Base-by-base conservation (phyloP, 345 rosid species). In the Eucalyptus coolabah region DNA sequence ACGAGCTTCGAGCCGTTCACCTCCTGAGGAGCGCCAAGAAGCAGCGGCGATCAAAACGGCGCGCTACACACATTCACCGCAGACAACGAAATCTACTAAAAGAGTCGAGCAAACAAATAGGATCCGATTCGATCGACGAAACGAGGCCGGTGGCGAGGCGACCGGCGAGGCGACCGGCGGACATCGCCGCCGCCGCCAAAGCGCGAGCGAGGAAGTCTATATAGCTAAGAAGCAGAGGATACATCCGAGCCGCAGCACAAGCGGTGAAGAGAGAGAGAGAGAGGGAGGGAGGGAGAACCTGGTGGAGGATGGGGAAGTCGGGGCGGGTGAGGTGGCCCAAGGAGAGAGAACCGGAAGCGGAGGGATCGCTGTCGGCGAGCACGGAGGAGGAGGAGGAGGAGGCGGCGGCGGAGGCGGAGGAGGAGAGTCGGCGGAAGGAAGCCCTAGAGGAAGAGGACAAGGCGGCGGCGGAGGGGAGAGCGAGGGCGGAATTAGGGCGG, bases 271-370 rank as follows among this genome's bases (percentile, higher is more conserved):
- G 30, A n/a, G 42, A 14, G 44, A 69, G 28, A 47, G 49, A 45
- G 50, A 47, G 49, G 12, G 56, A 59, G 23, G 19, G 42, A 13
- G 42, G 42, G 90, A 13, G 81, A 51, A 96, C 98, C 98, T 95
- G 98, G 89, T 95, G 98, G 50, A 97, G 98, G 90, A 97, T 95
- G 54, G 95, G 95, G 91, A 97, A 96, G 92, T 97, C 99, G 42
- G 96, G 96, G 9, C 98, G 95, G 91, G 94, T 93, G 65, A 91
- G 86, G 91, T 96, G 98, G 88, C 99, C 99, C 50, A 97, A 96
- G 34, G 99, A 96, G 88, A 92, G 88, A 88, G 95, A 86, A 47
- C 88, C 93, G 60, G 94, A 77, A 60, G 93, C 91, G 16, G 90
- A 67, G 77, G 88, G 90, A 82, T 89, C 92, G 56, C 88, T 89